Percentiles rank a stretch among this genome's conserved stretches.
Conservation (phyloP, 164 flowering plant genomes). For the Vitis labrusca region DNA sequence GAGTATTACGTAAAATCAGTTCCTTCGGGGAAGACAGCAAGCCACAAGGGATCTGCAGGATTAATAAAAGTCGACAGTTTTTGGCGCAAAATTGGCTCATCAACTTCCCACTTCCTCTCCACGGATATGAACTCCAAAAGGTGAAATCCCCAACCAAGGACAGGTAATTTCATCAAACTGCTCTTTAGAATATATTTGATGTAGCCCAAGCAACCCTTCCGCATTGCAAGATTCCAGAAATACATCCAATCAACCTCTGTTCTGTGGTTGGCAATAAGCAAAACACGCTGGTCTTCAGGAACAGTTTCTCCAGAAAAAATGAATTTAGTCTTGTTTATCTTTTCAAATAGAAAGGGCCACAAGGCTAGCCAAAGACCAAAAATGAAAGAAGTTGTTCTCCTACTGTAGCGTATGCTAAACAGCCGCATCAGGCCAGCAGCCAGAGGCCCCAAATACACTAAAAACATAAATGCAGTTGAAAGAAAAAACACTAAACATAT, state of each 20-base stretch:
- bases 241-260: conserved; percentile 99
- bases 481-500: conserved; percentile 68
- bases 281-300: conserved; percentile 67
- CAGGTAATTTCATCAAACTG: conserved; percentile 85
- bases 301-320: conserved; percentile 76
- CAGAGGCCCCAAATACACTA: conserved; percentile 56
- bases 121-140: conserved; percentile 87
- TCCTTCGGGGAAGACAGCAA: conserved; percentile 96
- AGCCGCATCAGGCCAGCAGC: conserved; percentile 46
- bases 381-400: conserved; percentile 56
- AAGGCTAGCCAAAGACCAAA: conserved; percentile 82
- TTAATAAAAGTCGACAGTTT: conserved; percentile 71
- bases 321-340: conserved; percentile 82
- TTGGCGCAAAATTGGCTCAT: conserved; percentile 55
- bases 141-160: conserved; percentile 93
- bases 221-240: conserved; percentile 85
- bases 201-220: conserved; percentile 74
- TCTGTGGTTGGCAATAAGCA: conserved; percentile 87
- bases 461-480: conserved; percentile 70
- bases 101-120: conserved; percentile 87
- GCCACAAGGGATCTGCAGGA: conserved; percentile 81
- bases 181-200: conserved; percentile 89
- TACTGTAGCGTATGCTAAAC: conserved; percentile 73
- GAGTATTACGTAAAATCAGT: conserved; percentile 87
- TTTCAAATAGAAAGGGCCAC: conserved; percentile 96